Base-by-base conservation (phyloP, 2,329 filamentous ascomycete species). In the Tolypocladium nubicola region DNA sequence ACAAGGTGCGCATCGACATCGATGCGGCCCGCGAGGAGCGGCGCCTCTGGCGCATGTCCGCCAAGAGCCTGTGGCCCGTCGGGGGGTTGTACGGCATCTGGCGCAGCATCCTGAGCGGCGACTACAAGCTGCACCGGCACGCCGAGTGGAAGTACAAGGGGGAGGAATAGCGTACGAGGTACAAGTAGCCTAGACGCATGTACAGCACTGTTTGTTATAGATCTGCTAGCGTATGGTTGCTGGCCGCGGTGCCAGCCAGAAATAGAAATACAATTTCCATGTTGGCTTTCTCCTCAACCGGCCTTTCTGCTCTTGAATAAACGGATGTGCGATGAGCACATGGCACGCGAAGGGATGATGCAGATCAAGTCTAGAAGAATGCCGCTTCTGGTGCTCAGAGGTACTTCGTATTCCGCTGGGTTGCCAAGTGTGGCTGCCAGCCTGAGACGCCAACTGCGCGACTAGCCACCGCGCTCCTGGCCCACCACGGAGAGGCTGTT, bases 1-100 rank as follows among this genome's bases (percentile, higher is more conserved):
- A 89, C 64, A 90, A 90, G 72, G 83, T 88, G 49, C 79, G 77
- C 61, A 81, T 86, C 40, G 76, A 79, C 61, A 73, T 79, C 30
- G 73, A 75, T 55, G 70, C 73, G 3, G 74, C 76, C 59, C 68
- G 74, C 53, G 67, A 69, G 54, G 71, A 71, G 60, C 67, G 71
- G 58, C 68, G 64, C 59, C 57, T 61, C 59, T 72, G 74, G 69
- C 71, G 70, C 61, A 70, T 75, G 57, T 73, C 73, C 56, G 60
- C 78, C 50, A 80, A 77, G 68, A 72, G 73, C 16, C 71, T 71
- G 57, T 79, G 78, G 76, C 84, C 84, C 0, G 64, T 86, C 19
- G 80, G 79, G 1, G 84, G 83, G 0, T 65, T 86, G 2, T 82
- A 80, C 57, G 84, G 84, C 2, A 79, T 87, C 55, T 78, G 72